These are phyloP conservation scores for Raffaelea ambrosiae DNA, from an alignment of 2,329 filamentous ascomycete species.

Conservation along the genomic window DNA sequence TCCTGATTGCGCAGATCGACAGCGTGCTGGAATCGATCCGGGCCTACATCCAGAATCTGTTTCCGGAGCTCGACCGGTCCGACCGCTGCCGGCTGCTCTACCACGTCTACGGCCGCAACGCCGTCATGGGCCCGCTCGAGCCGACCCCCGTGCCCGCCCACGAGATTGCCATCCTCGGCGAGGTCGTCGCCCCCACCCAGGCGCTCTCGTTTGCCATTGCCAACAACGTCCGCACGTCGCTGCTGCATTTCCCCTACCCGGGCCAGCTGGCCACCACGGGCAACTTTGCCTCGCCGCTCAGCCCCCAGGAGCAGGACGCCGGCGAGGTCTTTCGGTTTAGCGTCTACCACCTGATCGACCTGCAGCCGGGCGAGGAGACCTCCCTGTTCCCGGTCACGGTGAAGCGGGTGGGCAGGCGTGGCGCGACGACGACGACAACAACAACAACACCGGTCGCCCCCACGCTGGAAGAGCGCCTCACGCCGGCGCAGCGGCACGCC, in stretches of 20 bases:
- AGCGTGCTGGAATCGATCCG: constrained; percentile 34
- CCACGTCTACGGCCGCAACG: constrained; percentile 27
- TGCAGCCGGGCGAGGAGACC: constrained; percentile 16
- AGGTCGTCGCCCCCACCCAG: constrained; percentile 36
- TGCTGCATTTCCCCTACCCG: constrained; percentile 33
- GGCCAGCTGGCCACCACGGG: constrained; percentile 42
- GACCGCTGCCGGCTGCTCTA: constrained; percentile 17
- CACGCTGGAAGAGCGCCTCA: not conserved
- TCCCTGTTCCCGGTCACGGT: not conserved
- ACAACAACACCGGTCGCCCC: constrained; percentile 12
- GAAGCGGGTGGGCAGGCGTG: constrained; percentile 1
- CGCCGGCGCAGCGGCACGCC: not conserved
- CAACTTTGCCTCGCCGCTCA: constrained; percentile 30
- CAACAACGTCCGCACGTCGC: constrained; percentile 26
- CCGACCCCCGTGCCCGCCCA: constrained; percentile 13
- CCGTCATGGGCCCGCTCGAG: constrained; percentile 11
- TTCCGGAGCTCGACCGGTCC: no score
- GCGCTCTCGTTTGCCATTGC: constrained; percentile 33
- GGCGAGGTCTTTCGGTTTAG: constrained; percentile 26
- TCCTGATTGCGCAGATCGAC: constrained; percentile 15
- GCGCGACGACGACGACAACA: constrained; percentile 6
- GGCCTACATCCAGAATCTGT: no score
- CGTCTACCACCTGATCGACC: constrained; percentile 40
- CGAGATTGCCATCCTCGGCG: constrained; percentile 38
- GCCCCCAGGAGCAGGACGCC: constrained; percentile 1